These are phyloP conservation scores for Malassezia psittaci DNA, from an alignment of 1,284 basidiomycete genomes.

Conservation along the genomic window DNA sequence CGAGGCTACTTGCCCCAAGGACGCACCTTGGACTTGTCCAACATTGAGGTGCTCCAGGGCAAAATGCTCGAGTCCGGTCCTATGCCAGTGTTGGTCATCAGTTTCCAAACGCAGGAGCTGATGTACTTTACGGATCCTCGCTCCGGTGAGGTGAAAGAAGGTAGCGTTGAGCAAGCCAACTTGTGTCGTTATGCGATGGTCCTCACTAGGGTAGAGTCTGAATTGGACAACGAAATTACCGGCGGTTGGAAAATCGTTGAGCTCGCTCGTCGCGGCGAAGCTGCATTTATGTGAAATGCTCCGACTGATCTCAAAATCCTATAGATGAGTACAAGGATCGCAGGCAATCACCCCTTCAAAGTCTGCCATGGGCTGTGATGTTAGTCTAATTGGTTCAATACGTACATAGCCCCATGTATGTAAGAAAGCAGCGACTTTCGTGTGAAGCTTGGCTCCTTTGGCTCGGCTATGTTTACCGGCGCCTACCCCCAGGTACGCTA, in stretches of 20 bases:
- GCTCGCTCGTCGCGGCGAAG: slow-evolving; percentile 51
- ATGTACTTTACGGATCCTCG: slow-evolving; percentile 81
- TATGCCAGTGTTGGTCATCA: slow-evolving; percentile 83
- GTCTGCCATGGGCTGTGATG: slow-evolving; percentile 81
- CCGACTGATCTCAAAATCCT: slow-evolving; percentile 16
- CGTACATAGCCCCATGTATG: slow-evolving; percentile 61
- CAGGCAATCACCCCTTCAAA: slow-evolving; percentile 78
- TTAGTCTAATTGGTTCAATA: neutral
- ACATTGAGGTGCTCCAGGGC: slow-evolving; percentile 41
- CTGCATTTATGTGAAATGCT: slow-evolving; percentile 14
- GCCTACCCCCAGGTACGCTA: slow-evolving; percentile 70
- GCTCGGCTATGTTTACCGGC: slow-evolving; percentile 76
- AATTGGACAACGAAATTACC: slow-evolving; percentile 63
- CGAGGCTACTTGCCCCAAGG: slow-evolving; percentile 60
- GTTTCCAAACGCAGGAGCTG: slow-evolving; percentile 87
- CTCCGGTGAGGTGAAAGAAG: slow-evolving; percentile 72
- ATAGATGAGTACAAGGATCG: slow-evolving; percentile 63
- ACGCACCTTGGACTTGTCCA: slow-evolving; percentile 35
- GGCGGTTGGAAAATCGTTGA: slow-evolving; percentile 97
- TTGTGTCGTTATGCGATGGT: slow-evolving; percentile 88
- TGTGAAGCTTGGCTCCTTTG: slow-evolving; percentile 69
- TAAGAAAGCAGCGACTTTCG: slow-evolving; percentile 76
- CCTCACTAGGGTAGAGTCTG: slow-evolving; percentile 65
- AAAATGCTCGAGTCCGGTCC: slow-evolving; percentile 60
- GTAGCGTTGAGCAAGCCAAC: slow-evolving; percentile 78